A percentile compares a stretch with the other conserved stretches of the same genome.
Evolutionary conservation across 176 grass and related monocot genomes (phyloP).

Genomic region (Triticum turgidum): DNA sequence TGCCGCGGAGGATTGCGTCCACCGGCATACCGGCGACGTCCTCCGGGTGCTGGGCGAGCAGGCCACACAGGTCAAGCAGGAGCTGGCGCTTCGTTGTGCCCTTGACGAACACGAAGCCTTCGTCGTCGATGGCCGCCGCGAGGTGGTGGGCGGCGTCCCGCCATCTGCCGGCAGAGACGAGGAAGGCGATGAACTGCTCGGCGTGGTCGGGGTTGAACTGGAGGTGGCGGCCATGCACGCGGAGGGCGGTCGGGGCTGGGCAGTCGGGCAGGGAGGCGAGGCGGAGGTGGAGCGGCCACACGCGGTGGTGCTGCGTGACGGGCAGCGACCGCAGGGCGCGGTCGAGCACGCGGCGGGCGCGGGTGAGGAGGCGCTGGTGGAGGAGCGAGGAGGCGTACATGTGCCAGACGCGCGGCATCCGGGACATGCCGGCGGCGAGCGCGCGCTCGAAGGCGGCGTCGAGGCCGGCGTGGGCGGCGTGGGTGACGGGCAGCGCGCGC

Average conservation of each 20-base stretch:
- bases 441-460: constrained; percentile 63
- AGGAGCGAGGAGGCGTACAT: constrained; percentile 53
- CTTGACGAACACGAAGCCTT: constrained; percentile 37
- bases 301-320: constrained; percentile 57
- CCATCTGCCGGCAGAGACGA: constrained; percentile 49
- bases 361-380: constrained; percentile 57
- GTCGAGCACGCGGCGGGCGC: constrained; percentile 48
- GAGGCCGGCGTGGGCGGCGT: constrained; percentile 30
- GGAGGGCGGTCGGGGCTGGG: constrained; percentile 43
- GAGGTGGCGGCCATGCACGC: constrained; percentile 55
- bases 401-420: constrained; percentile 78
- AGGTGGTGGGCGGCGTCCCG: constrained; percentile 62
- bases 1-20: constrained; percentile 66
- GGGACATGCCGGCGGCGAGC: constrained; percentile 56
- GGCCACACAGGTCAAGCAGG: constrained; percentile 48
- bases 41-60: constrained; percentile 53
- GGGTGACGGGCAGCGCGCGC: constrained; percentile 31
- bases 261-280: constrained; percentile 45
- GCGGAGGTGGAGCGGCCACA: constrained; percentile 58
- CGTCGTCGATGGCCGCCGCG: constrained; percentile 49
- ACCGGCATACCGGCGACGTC: constrained; percentile 56
- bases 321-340: constrained; percentile 57
- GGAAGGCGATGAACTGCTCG: constrained; percentile 58
- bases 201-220: constrained; percentile 57
- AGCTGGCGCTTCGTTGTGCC: constrained; percentile 69